Conservation (phyloP, 495 filamentous ascomycete species). For the Talaromyces trachyspermus region DNA sequence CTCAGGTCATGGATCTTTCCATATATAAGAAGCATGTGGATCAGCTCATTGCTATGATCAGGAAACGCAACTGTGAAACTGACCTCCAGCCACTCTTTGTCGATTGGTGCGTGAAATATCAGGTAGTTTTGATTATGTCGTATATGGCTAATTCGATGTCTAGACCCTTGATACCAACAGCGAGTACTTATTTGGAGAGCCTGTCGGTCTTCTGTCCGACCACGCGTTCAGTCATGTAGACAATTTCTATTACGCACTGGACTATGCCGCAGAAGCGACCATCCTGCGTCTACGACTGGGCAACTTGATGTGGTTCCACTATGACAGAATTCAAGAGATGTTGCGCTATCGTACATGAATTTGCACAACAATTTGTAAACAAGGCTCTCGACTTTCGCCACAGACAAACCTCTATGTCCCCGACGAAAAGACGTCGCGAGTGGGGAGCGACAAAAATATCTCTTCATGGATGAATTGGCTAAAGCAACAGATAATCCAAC, state of each 20-base stretch:
- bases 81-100: conserved; percentile 36
- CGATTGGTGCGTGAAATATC: too few relatives aligned
- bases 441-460: background rate
- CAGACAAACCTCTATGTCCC: background rate
- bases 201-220: conserved; percentile 28
- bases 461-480: conserved; percentile 45
- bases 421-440: background rate
- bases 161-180: conserved; percentile 64
- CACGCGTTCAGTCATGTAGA: background rate
- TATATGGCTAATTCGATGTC: background rate
- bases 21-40: background rate
- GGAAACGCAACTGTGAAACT: conserved; percentile 7
- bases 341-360: conserved; percentile 29
- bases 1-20: conserved; percentile 5
- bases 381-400: background rate
- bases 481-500: conserved; percentile 37
- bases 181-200: conserved; percentile 65
- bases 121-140: too few relatives aligned
- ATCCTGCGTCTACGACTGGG: conserved; percentile 32
- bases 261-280: conserved; percentile 23
- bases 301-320: conserved; percentile 28
- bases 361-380: conserved; percentile 18
- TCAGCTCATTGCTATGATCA: background rate
- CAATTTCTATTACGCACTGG: conserved; percentile 23
- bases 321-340: conserved; percentile 25